Percentiles rank a stretch among this genome's conserved stretches.
phyloP scores from a whole-genome alignment of 2,329 filamentous ascomycete genomes.

The Rasamsonia emersonii region DNA sequence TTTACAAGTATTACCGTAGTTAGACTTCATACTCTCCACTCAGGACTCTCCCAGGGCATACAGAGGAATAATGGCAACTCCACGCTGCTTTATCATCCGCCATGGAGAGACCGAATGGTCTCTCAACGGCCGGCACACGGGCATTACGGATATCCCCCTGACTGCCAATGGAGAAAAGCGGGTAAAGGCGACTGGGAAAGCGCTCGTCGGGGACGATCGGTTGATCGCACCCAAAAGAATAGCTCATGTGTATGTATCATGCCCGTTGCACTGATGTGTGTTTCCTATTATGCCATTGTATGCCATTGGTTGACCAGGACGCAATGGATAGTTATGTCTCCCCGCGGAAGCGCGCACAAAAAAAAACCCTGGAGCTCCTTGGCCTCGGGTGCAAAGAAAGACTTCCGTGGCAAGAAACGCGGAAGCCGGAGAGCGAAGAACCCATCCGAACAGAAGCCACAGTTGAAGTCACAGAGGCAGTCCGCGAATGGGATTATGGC shows the following conservation, averaged over 20 bases:
- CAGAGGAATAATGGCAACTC: constrained; percentile 39
- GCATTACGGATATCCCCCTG: constrained; percentile 74
- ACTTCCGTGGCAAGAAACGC: constrained; percentile 57
- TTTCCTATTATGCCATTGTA: constrained; percentile 2
- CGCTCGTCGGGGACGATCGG: constrained; percentile 73
- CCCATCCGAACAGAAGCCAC: constrained; percentile 47
- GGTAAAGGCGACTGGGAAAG: constrained; percentile 67
- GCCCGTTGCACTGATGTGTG: background rate
- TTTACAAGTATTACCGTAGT: too few relatives aligned
- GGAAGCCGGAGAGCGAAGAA: constrained; percentile 23
- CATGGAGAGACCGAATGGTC: constrained; percentile 97
- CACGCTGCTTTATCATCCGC: constrained; percentile 71
- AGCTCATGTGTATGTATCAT: constrained; percentile 62
- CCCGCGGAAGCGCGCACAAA: constrained; percentile 72
- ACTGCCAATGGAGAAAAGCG: constrained; percentile 73
- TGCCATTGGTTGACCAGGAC: constrained; percentile 5
- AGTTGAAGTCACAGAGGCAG: constrained; percentile 60
- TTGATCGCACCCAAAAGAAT: constrained; percentile 76
- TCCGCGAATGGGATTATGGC: constrained; percentile 78
- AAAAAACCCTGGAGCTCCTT: constrained; percentile 77
- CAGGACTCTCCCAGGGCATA: background rate
- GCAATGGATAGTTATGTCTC: constrained; percentile 63
- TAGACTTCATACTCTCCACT: too few relatives aligned
- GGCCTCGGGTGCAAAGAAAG: constrained; percentile 60
- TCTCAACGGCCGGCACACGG: constrained; percentile 75